These are phyloP conservation scores for Backusella liffmaniae DNA, from an alignment of 192 early-diverging fungal species.

Conservation along the genomic window DNA sequence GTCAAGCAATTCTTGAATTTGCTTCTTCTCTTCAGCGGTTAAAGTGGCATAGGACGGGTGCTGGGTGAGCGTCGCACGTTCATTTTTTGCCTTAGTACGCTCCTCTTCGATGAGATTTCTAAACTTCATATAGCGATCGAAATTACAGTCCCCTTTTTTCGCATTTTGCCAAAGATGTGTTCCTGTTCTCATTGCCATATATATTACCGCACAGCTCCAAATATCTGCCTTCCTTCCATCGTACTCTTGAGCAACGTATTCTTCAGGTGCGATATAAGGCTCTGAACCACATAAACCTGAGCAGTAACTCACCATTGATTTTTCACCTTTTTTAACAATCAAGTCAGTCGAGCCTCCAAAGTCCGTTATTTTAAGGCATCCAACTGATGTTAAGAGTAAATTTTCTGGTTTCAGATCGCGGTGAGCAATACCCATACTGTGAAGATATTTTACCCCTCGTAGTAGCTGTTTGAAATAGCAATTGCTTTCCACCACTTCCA, in stretches of 20 bases:
- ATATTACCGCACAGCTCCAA: slow-evolving; percentile 37
- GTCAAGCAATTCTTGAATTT: slow-evolving; percentile 41
- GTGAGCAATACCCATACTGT: slow-evolving; percentile 78
- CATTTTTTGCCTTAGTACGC: slow-evolving; percentile 15
- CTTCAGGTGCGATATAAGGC: slow-evolving; percentile 87
- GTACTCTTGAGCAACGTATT: slow-evolving; percentile 62
- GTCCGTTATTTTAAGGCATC: slow-evolving; percentile 81
- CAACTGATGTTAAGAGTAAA: slow-evolving; percentile 60
- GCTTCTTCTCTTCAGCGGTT: slow-evolving; percentile 6
- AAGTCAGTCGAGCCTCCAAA: slow-evolving; percentile 89
- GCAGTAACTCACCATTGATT: slow-evolving; percentile 33
- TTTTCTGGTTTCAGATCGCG: slow-evolving; percentile 87
- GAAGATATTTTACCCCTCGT: slow-evolving; percentile 77
- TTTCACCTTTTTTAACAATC: slow-evolving; percentile 34
- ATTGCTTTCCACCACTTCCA: slow-evolving; percentile 48
- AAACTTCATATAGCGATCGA: slow-evolving; percentile 29
- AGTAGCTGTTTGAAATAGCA: slow-evolving; percentile 79
- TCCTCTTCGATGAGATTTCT: slow-evolving; percentile 25
- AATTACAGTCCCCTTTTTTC: slow-evolving; percentile 26
- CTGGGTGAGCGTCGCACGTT: not conserved
- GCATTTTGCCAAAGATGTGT: slow-evolving; percentile 36
- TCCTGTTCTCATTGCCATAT: slow-evolving; percentile 37
- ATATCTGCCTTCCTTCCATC: slow-evolving; percentile 63
- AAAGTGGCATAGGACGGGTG: not conserved
- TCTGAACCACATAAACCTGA: slow-evolving; percentile 72